Evolutionary conservation across 225 moss, liverwort and hornwort genomes (phyloP).

Genomic region (Straminergon stramineum): DNA sequence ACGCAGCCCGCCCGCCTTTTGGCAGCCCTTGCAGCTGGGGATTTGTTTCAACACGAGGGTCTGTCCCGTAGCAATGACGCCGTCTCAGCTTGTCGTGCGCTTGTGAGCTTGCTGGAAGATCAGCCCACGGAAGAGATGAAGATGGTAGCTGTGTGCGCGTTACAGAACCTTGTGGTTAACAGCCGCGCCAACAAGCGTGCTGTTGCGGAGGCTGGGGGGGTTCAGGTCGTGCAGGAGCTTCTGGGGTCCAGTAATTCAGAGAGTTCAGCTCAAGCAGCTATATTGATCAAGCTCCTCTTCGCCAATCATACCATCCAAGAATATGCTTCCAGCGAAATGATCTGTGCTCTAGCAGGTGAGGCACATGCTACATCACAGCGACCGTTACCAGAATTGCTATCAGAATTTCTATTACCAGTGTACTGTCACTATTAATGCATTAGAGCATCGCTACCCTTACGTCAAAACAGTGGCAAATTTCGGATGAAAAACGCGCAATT

Average conservation of each 20-base stretch:
- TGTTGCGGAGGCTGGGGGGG: constrained; percentile 96
- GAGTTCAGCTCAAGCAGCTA: constrained; percentile 82
- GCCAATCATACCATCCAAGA: constrained; percentile 96
- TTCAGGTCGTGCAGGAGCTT: constrained; percentile 96
- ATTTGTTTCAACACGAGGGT: constrained; percentile 86
- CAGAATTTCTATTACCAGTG: background rate
- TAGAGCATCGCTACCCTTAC: background rate
- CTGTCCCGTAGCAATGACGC: constrained; percentile 83
- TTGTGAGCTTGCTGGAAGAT: constrained; percentile 95
- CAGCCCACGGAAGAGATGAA: constrained; percentile 99
- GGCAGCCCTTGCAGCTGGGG: constrained; percentile 86
- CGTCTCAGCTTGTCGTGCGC: constrained; percentile 88
- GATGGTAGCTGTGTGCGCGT: constrained; percentile 91
- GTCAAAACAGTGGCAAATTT: background rate
- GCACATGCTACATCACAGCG: background rate
- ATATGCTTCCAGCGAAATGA: constrained; percentile 90
- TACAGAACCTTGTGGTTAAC: constrained; percentile 93
- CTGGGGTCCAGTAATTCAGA: constrained; percentile 73
- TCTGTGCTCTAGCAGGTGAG: constrained; percentile 84
- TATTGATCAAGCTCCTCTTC: constrained; percentile 79
- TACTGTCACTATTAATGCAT: background rate
- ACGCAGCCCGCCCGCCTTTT: constrained; percentile 78
- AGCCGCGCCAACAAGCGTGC: constrained; percentile 99
- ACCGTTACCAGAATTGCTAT: background rate
- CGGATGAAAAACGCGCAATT: background rate